Evolutionary conservation across 192 early-diverging fungal species (phyloP), one percentile per base, ranked within the genome.

Genomic region (Chytriomyces sp.): DNA sequence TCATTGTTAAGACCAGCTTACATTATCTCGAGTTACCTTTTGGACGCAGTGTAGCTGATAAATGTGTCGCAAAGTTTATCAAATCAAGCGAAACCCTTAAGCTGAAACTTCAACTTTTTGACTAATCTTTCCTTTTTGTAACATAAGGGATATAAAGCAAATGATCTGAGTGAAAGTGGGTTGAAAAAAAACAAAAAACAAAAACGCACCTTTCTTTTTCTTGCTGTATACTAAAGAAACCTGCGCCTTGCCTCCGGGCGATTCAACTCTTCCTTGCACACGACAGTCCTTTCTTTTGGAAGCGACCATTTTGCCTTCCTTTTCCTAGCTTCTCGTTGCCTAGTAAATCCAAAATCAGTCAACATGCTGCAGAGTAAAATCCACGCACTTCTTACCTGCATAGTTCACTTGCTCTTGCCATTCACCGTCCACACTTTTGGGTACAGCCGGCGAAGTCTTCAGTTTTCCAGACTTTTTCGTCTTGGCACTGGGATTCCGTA

Each of bases 401-500:
- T 79, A 82, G 2, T 61, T 54, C 14, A 80, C 77, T 55, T 84
- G 76, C 28, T 79, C 74, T 26, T 77, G 78, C 14, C 81, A 86
- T 49, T 90, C 88, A 34, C 82, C 91, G 28, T 91, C 88, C 79
- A 78, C 82, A 81, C 62, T 91, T 65, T 57, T 78, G 36, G 92
- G 93, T 61, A 94, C 77, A 6, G 82, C 70, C 49, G 85, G 89
- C 59, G 81, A 76, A 25, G 60, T 60, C 7, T 59, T 78, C n/a
- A 75, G 81, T 57, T 84, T 78, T 22, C 81, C 86, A 76, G 92
- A 97, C 78, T 99, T 99, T 69, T 96, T 96, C 3, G 97, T 96
- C 73, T 94, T 97, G 64, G 94, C 89, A 12, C 91, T 93, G 81
- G 98, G 98, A 78, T 99, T 96, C 5, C 97, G 89, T 0, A 99